Percentiles rank a stretch among this genome's conserved stretches.
Evolutionary conservation across 177 flowering plant species (phyloP).

Genomic region (Tripterygium wilfordii): DNA sequence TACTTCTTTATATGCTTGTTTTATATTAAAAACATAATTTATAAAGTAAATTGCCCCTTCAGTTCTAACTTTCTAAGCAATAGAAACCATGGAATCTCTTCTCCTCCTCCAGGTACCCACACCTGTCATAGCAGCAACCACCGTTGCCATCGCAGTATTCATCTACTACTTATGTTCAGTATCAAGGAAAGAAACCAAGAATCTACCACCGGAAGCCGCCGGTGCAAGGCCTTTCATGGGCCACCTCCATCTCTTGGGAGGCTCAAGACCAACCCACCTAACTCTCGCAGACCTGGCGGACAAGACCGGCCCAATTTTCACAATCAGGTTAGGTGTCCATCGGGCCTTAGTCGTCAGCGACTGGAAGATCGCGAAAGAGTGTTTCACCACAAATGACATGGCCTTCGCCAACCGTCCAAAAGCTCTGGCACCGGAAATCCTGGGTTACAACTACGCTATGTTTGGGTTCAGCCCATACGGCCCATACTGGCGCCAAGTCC

Average conservation of each 20-base stretch:
- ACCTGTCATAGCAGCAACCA: too few species aligned
- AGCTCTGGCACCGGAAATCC: background rate
- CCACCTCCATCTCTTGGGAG: conserved; percentile 26
- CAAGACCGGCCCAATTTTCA: conserved; percentile 21
- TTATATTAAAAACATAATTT: too few species aligned
- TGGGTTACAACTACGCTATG: conserved; percentile 11
- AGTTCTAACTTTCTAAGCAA: too few species aligned
- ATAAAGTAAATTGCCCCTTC: too few species aligned
- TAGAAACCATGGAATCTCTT: too few species aligned
- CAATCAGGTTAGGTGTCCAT: conserved; percentile 17
- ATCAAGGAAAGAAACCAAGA: too few species aligned
- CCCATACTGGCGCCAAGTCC: conserved; percentile 16
- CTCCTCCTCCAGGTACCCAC: too few species aligned
- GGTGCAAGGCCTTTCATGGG: conserved; percentile 35
- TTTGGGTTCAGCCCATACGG: conserved; percentile 15
- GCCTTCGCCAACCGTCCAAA: conserved; percentile 15
- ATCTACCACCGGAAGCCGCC: conserved; percentile 7
- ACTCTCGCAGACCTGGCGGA: conserved; percentile 23
- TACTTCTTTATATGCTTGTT: too few species aligned
- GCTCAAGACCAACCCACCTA: conserved; percentile 10
- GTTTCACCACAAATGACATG: conserved; percentile 15
- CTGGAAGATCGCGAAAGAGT: conserved; percentile 23
- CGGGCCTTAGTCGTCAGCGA: conserved; percentile 21
- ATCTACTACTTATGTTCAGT: too few species aligned
- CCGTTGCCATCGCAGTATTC: too few species aligned